Evolutionary conservation across 768 basidiomycete genomes (phyloP).

Genomic region (Boletus vermiculosoides): DNA sequence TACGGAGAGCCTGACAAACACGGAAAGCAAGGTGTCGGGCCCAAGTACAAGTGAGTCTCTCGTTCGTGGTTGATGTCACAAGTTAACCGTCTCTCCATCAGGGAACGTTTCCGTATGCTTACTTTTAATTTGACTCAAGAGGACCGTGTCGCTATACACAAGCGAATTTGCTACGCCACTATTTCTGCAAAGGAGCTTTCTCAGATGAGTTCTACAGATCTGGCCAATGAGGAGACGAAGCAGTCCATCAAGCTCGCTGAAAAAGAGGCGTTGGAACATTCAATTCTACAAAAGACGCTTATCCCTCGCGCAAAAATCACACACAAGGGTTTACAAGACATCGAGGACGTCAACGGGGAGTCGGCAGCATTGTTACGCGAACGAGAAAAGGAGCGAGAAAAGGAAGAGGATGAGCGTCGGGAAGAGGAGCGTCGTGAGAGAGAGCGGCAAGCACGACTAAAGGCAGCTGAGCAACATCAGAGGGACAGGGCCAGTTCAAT

Average conservation of each 20-base stretch:
- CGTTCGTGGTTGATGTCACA: neutral
- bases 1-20: constrained; percentile 77
- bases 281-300: constrained; percentile 71
- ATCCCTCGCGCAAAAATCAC: constrained; percentile 80
- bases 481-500: constrained; percentile 51
- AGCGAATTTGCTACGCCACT: constrained; percentile 65
- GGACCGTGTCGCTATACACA: constrained; percentile 78
- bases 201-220: constrained; percentile 82
- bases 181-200: constrained; percentile 74
- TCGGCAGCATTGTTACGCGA: constrained; percentile 34
- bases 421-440: constrained; percentile 58
- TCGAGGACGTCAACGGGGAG: constrained; percentile 74
- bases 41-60: constrained; percentile 75
- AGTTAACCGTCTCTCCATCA: constrained; percentile 30
- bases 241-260: constrained; percentile 80
- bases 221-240: constrained; percentile 85
- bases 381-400: constrained; percentile 58
- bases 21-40: constrained; percentile 58
- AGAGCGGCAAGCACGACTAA: constrained; percentile 64
- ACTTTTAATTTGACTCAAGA: constrained; percentile 83
- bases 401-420: constrained; percentile 65
- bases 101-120: constrained; percentile 89
- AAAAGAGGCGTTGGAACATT: constrained; percentile 79
- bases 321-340: constrained; percentile 89
- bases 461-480: constrained; percentile 42